Evolutionary conservation across 306 rosid species (phyloP).

Genomic region (Purshia tridentata): DNA sequence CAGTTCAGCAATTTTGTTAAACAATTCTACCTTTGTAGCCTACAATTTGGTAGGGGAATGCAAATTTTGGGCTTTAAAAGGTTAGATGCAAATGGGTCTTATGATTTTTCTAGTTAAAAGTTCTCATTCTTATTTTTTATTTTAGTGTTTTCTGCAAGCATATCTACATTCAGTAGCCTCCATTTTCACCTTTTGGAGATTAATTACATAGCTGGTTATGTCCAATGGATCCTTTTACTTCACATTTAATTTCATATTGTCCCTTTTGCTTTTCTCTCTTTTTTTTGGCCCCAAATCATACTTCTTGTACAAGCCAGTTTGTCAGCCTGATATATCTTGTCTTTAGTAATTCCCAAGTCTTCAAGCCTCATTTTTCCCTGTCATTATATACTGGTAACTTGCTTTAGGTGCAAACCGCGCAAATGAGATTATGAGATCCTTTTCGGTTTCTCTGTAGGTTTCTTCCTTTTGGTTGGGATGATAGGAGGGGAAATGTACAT

Average conservation of each 20-base stretch:
- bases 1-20: not conserved
- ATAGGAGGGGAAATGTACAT: not conserved
- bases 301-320: too few relatives aligned
- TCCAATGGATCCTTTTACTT: too few relatives aligned
- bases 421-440: not conserved
- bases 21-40: not conserved
- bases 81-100: too few relatives aligned
- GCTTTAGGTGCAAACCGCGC: not conserved
- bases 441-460: too few relatives aligned
- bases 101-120: too few relatives aligned
- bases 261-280: not conserved
- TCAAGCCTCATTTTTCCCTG: not conserved
- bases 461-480: too few relatives aligned
- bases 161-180: not conserved
- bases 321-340: too few relatives aligned
- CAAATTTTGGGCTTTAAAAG: too few relatives aligned
- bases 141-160: not conserved
- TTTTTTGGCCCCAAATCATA: not conserved
- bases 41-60: not conserved
- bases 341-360: not conserved
- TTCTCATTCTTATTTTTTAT: too few relatives aligned
- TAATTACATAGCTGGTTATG: not conserved
- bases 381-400: not conserved
- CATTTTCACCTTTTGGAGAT: too few relatives aligned
- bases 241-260: not conserved